These are phyloP conservation scores for Byssothecium circinans DNA, from an alignment of 2,329 filamentous ascomycete genomes.

Conservation along the genomic window DNA sequence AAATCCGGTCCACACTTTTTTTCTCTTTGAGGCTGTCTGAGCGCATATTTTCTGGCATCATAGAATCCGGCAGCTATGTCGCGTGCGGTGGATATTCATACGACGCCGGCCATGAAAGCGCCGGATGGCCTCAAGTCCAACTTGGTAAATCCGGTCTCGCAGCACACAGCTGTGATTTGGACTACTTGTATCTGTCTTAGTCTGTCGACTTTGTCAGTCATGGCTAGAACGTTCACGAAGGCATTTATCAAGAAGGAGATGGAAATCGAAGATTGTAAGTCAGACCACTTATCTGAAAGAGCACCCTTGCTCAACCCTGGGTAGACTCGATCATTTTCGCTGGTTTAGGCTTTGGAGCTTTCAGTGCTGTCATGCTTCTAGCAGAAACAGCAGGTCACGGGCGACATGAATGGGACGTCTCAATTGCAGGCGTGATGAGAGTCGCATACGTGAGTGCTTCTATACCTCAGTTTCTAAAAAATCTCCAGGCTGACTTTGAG, in stretches of 20 bases:
- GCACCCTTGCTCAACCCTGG: background rate
- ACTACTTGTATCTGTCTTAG: constrained; percentile 4
- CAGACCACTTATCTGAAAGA: background rate
- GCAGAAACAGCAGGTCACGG: constrained; percentile 2
- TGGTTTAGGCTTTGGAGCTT: constrained; percentile 6
- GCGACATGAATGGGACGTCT: constrained; percentile 10
- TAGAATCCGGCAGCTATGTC: background rate
- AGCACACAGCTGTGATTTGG: background rate
- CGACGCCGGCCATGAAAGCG: constrained; percentile 1
- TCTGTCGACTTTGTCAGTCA: background rate
- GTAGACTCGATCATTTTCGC: constrained; percentile 4
- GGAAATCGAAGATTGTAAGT: constrained; percentile 12
- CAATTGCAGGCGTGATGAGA: background rate
- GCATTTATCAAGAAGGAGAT: constrained; percentile 5
- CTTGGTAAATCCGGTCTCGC: constrained; percentile 1
- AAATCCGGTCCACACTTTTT: too few species aligned
- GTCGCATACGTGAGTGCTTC: background rate
- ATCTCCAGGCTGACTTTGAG: background rate
- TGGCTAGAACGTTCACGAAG: constrained; percentile 6
- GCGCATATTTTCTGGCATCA: too few species aligned
- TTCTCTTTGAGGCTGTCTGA: too few species aligned
- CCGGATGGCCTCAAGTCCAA: constrained; percentile 1
- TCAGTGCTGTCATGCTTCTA: constrained; percentile 2
- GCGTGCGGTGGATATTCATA: background rate
- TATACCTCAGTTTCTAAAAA: background rate